A percentile compares a stretch with the other conserved stretches of the same genome.
phyloP scores from a whole-genome alignment of 495 filamentous ascomycete genomes.

The Neurospora intermedia region DNA sequence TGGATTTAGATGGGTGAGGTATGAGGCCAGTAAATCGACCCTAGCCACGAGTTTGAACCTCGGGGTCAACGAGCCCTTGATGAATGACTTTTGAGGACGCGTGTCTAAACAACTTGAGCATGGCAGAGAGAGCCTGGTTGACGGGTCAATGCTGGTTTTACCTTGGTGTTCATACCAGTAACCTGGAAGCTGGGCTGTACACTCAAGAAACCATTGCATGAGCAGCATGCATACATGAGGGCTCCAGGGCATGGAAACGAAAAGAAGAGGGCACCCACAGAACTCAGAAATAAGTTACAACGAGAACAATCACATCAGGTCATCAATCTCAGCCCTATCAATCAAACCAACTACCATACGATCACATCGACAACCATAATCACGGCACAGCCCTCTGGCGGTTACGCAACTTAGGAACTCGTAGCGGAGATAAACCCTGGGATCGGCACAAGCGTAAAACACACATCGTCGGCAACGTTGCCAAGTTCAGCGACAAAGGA shows the following conservation, averaged over 20 bases:
- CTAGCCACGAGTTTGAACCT: neutral
- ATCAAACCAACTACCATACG: neutral
- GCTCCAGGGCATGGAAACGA: too few species aligned
- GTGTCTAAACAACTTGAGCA: neutral
- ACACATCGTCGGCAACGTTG: constrained; percentile 39
- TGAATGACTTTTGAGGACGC: too few species aligned
- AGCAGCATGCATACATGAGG: neutral
- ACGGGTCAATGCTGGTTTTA: neutral
- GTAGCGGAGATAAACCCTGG: neutral
- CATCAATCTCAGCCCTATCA: neutral
- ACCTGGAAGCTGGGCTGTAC: neutral
- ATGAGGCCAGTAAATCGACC: too few species aligned
- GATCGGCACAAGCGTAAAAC: constrained; percentile 21
- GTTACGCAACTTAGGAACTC: neutral
- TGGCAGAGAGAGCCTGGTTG: neutral
- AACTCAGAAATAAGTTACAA: neutral
- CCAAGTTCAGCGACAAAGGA: constrained; percentile 38
- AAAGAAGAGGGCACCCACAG: neutral
- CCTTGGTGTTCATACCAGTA: neutral
- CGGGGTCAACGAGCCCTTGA: neutral
- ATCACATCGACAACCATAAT: neutral
- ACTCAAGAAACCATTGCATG: neutral
- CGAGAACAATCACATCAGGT: neutral
- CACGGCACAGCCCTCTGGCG: neutral
- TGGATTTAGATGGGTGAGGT: too few species aligned